Percentiles rank a stretch among this genome's conserved stretches.
Conservation (phyloP, 805 yeast genomes). For the Zygoascus ofunaensis region DNA sequence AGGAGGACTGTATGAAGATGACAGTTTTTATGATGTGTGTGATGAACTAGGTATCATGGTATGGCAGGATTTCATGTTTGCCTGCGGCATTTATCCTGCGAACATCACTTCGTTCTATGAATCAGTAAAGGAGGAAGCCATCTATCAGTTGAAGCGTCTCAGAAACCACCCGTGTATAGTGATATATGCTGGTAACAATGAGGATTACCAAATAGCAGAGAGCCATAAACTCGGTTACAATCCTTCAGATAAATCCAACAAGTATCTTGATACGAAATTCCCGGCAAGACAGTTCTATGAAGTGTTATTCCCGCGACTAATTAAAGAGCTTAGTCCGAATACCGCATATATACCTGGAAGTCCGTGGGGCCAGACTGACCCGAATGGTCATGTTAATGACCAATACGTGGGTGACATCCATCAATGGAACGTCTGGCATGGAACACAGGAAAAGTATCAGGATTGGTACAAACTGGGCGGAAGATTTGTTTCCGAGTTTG, state of each 20-base stretch:
- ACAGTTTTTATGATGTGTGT: slow-evolving; percentile 36
- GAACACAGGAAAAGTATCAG: slow-evolving; percentile 41
- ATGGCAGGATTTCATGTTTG: slow-evolving; percentile 53
- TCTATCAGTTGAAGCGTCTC: slow-evolving; percentile 34
- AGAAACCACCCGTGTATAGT: slow-evolving; percentile 34
- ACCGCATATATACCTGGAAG: slow-evolving; percentile 40
- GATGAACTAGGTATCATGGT: slow-evolving; percentile 38
- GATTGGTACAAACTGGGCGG: slow-evolving; percentile 40
- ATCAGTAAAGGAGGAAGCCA: slow-evolving; percentile 32
- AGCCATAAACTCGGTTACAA: slow-evolving; percentile 23
- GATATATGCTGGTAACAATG: slow-evolving; percentile 39
- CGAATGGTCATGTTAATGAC: slow-evolving; percentile 30
- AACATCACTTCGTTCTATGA: slow-evolving; percentile 29
- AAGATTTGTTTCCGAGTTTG: slow-evolving; percentile 45
- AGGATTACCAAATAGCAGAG: slow-evolving; percentile 41
- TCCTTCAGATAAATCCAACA: slow-evolving; percentile 19
- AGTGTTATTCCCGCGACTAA: slow-evolving; percentile 29
- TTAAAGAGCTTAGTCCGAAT: slow-evolving; percentile 20
- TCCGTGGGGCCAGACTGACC: slow-evolving; percentile 33
- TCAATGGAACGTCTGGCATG: slow-evolving; percentile 54
- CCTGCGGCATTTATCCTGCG: slow-evolving; percentile 47
- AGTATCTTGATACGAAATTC: slow-evolving; percentile 21
- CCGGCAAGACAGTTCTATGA: slow-evolving; percentile 40
- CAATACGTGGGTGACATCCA: slow-evolving; percentile 41
- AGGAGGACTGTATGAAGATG: slow-evolving; percentile 40